A percentile compares a stretch with the other conserved stretches of the same genome.
These are phyloP conservation scores for Dittrichia graveolens DNA, from an alignment of 129 eudicot species.

Conservation along the genomic window DNA sequence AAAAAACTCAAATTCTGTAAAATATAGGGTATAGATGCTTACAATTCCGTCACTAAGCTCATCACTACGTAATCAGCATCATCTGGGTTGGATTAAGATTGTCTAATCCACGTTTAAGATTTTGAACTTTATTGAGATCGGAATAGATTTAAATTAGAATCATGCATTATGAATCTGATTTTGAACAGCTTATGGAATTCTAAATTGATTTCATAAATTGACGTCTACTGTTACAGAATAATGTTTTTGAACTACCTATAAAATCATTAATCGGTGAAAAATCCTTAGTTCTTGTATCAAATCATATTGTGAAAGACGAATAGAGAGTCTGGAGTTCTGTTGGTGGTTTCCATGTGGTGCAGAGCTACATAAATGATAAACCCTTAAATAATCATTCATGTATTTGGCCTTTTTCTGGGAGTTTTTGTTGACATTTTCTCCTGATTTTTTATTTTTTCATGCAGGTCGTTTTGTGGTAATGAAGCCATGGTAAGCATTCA, in stretches of 20 bases:
- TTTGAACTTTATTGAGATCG: neutral
- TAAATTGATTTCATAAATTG: neutral
- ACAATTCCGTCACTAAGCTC: neutral
- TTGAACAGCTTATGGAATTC: neutral
- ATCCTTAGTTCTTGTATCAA: neutral
- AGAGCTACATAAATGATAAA: neutral
- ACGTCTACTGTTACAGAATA: neutral
- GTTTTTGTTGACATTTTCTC: neutral
- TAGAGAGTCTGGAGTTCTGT: too few relatives aligned
- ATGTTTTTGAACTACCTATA: neutral
- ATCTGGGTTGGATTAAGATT: neutral
- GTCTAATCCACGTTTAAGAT: too few relatives aligned
- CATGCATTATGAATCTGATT: neutral
- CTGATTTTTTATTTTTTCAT: neutral
- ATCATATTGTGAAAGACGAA: neutral
- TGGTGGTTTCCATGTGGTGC: too few relatives aligned
- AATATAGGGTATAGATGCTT: neutral
- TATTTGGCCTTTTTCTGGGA: too few relatives aligned
- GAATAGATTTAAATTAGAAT: neutral
- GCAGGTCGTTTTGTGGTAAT: conserved; percentile 9
- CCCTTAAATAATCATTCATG: neutral
- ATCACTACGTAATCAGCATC: neutral
- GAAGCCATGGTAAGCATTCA: neutral
- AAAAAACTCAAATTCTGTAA: neutral
- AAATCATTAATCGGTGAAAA: neutral